Base-by-base conservation (phyloP, 2,329 filamentous ascomycete genomes). In the Gliomastix tumulicola region DNA sequence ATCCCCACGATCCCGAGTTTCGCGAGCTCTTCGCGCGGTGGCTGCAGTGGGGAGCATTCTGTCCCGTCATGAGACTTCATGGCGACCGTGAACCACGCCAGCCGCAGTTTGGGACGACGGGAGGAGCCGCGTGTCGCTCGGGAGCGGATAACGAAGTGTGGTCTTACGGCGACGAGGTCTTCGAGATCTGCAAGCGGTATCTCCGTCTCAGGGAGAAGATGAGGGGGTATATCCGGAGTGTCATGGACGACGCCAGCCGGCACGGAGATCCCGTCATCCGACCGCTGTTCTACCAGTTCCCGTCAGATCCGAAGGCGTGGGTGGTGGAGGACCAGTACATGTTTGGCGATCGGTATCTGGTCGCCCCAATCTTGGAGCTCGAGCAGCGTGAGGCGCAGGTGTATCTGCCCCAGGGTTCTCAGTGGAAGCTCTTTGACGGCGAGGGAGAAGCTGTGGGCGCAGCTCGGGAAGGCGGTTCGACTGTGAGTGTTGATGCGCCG, bases 21-120 rank as follows among this genome's bases (percentile, higher is more conserved):
- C 63, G 76, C 7, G 79, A 84, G 48, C 56, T 83, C 1, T 76
- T 83, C 40, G 70, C 76, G 2, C 60, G 80, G 3, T 84, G 79
- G 80, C 83, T 84, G 51, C 79, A 83, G 47, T 84, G 78, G 76
- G 79, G 72, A 1, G 60, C 76, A 0, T 83, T 79, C 47, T 81
- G 76, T 39, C 79, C 79, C 1, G 79, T 84, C 2, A 79, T 84
- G 70, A 60, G 79, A 4, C 62, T 83, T 1, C 79, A 84, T 45
- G 80, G 80, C 6, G 75, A 82, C 48, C 67, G 79, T 1, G 76
- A 81, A 49, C 80, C 79, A 1, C 65, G 53, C 30, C 60, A 61
- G 44, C 51, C 53, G 13, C 57, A 47, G 16, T 50, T 49, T 7
- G 58, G 57, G 3, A 50, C 44, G 4, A 58, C 48, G 1, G 62